Evolutionary conservation across 805 yeast genomes (phyloP), one percentile per base, ranked within the genome.

Genomic region (Pichia heedii): DNA sequence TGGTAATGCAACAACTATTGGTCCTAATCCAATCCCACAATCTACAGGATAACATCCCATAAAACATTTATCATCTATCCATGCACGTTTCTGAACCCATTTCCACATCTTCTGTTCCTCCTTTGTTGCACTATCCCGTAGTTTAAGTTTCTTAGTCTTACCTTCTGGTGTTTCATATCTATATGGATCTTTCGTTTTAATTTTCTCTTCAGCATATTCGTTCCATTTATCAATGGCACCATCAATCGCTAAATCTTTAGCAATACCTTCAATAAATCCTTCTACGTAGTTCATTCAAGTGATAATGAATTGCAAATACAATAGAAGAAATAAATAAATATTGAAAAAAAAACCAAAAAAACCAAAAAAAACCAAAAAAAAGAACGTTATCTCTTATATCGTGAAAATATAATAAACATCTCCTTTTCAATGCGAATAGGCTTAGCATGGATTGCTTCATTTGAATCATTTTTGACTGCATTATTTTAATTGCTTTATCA

Each of bases 1-100:
- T 0, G 97, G 97, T 10, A 90, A 43, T 4, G 50, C 36, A 9
- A 86, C 63, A 33, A 81, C 70, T 13, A 88, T 41, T 1, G 96
- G 93, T 1, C 83, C 90, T 55, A 81, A 61, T 0, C 96, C 96
- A 18, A 84, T 53, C 1, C 93, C 90, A 50, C 86, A 72, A 62
- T 79, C 88, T 50, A 75, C 69, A 12, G 84, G 80, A 37, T 79
- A 80, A 49, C 89, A 80, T 0, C 95, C 95, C 59, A 84, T 69
- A 54, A 86, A 75, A 58, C 94, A 85, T 51, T 74, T 73, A 58
- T 90, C 97, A 57, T 90, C 88, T 15, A 73, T 55, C 96, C 96
- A 89, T 0, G 97, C 97, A 47, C 76, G 72, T 40, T 66, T 70
- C 55, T 81, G 89, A n/a, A 88, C 66, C 22, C 60, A 64, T 56